Conservation (phyloP, 1,139 yeast genomes). For the Sugiyamaella xylanicola region DNA sequence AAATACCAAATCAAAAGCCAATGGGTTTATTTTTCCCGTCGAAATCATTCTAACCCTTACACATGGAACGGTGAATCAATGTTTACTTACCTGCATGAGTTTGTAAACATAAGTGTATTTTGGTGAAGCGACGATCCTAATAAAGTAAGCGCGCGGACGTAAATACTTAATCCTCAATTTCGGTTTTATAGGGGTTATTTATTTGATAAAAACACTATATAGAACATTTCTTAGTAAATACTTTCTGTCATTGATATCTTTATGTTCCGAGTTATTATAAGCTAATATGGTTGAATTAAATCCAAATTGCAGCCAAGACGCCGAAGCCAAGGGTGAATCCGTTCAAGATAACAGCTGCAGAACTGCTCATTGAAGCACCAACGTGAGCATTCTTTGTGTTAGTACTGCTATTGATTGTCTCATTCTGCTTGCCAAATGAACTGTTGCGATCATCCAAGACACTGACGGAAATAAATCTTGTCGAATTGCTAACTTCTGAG, state of each 20-base stretch:
- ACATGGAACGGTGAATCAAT: too few species aligned
- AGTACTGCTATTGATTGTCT: constrained; percentile 2
- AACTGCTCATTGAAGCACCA: constrained; percentile 11
- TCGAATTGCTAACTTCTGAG: constrained; percentile 9
- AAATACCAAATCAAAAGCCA: constrained; percentile 10
- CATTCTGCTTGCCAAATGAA: constrained; percentile 5
- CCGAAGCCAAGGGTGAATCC: constrained; percentile 3
- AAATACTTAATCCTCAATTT: too few species aligned
- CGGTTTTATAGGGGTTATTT: too few species aligned
- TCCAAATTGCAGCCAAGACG: not conserved
- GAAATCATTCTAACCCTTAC: constrained; percentile 1
- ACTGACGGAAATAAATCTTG: constrained; percentile 11
- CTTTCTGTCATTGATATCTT: constrained; percentile 1
- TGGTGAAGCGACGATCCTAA: too few species aligned
- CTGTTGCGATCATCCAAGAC: constrained; percentile 5
- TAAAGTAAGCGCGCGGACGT: not conserved
- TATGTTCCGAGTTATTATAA: constrained; percentile 3
- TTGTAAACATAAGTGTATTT: not conserved
- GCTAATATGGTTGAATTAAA: constrained; percentile 6
- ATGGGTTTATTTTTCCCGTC: not conserved
- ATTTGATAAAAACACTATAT: not conserved
- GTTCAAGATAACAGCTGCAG: constrained; percentile 2
- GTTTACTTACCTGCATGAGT: not conserved
- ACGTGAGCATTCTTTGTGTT: constrained; percentile 8
- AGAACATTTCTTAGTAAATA: not conserved